phyloP scores from a whole-genome alignment of 208 protist genomes.

The Spongospora subterranea region DNA sequence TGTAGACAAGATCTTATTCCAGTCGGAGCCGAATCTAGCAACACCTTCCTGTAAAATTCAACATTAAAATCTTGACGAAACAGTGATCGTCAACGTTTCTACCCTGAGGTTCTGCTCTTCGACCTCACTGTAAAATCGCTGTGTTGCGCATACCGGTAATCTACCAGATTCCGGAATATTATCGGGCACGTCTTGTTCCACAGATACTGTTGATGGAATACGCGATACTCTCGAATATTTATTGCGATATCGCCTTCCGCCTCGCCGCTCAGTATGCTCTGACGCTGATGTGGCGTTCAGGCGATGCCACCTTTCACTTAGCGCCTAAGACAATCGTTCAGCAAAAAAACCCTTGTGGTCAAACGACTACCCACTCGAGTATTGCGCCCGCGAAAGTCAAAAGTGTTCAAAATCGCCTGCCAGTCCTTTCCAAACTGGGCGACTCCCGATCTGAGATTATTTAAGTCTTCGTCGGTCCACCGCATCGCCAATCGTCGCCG shows the following conservation, averaged over 20 bases:
- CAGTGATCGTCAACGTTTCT: background rate
- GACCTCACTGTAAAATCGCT: conserved; percentile 37
- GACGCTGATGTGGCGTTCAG: background rate
- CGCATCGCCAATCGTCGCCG: background rate
- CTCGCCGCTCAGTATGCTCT: background rate
- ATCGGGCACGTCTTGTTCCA: background rate
- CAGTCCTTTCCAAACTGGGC: conserved; percentile 36
- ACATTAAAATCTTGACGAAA: background rate
- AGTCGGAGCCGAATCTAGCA: background rate
- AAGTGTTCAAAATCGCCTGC: background rate
- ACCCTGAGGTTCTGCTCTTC: conserved; percentile 12
- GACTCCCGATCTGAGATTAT: background rate
- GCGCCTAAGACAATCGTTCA: background rate
- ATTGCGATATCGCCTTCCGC: background rate
- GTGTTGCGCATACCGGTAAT: background rate
- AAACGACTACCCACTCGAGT: background rate
- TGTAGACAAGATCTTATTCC: background rate
- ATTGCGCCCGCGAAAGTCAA: conserved; percentile 6
- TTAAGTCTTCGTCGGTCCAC: background rate
- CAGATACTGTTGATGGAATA: background rate
- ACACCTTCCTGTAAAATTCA: background rate
- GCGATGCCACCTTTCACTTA: background rate
- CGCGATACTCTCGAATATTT: background rate
- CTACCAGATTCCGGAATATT: background rate
- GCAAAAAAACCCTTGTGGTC: background rate